These are phyloP conservation scores for Tricholoma sp. DNA, from an alignment of 768 basidiomycete species.

Conservation along the genomic window DNA sequence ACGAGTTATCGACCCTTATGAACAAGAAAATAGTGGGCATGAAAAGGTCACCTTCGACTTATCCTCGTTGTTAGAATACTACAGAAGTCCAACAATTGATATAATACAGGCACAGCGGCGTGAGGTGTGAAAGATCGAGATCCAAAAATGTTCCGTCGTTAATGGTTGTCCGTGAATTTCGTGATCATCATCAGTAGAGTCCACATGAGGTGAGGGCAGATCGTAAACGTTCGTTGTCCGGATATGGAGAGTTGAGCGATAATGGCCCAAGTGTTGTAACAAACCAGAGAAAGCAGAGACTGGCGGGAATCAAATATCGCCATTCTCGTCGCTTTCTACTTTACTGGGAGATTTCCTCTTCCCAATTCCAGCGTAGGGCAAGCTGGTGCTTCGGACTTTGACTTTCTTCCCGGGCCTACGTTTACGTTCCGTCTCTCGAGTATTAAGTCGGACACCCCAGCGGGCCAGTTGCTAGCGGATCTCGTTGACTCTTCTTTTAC, in stretches of 20 bases:
- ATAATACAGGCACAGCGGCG: neutral
- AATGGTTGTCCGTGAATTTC: neutral
- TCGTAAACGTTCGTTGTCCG: neutral
- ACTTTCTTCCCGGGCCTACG: conserved; percentile 33
- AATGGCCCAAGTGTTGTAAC: neutral
- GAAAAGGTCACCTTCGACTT: neutral
- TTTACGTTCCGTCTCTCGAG: conserved; percentile 54
- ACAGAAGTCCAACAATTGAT: neutral
- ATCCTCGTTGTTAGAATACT: neutral
- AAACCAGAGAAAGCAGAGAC: neutral
- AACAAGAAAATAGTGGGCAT: neutral
- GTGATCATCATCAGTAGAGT: neutral
- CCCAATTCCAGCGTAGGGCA: neutral
- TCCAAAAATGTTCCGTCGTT: neutral
- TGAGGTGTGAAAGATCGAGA: neutral
- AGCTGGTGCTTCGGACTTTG: conserved; percentile 18
- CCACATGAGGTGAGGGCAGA: neutral
- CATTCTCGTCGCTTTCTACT: conserved; percentile 6
- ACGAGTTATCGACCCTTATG: neutral
- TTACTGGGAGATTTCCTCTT: conserved; percentile 9
- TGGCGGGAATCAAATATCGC: conserved; percentile 3
- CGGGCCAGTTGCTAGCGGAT: conserved; percentile 41
- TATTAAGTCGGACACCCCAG: conserved; percentile 55
- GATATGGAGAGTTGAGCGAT: neutral
- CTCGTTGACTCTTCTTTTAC: neutral